Conservation (phyloP, 345 rosid genomes). For the Trapa incisa region DNA sequence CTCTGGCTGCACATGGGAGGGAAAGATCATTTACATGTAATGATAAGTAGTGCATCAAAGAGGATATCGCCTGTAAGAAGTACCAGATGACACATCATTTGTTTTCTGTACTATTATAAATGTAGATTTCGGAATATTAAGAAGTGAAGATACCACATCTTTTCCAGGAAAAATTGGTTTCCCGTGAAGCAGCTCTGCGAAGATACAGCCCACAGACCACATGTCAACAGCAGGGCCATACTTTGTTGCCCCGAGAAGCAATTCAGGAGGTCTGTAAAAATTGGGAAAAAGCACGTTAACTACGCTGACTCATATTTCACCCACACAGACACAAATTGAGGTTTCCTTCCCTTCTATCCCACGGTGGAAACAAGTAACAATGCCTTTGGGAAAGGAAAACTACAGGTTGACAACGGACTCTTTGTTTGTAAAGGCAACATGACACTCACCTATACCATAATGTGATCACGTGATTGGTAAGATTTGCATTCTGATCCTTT, state of each 20-base stretch:
- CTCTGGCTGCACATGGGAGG: slow-evolving; percentile 36
- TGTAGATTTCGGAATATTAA: background rate
- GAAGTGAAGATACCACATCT: slow-evolving; percentile 48
- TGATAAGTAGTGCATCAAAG: background rate
- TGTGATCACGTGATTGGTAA: slow-evolving; percentile 87
- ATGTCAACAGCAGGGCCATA: slow-evolving; percentile 95
- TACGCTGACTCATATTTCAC: background rate
- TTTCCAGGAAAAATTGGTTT: slow-evolving; percentile 90
- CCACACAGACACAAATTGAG: background rate
- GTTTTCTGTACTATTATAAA: background rate
- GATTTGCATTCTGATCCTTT: slow-evolving; percentile 56
- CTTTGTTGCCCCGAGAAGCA: slow-evolving; percentile 88
- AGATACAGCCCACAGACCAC: slow-evolving; percentile 96
- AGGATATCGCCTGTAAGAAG: background rate
- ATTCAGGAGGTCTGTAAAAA: slow-evolving; percentile 71
- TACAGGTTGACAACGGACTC: background rate
- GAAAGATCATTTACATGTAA: slow-evolving; percentile 1
- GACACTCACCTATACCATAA: slow-evolving; percentile 77
- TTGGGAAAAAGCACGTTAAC: background rate
- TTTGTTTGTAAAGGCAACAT: background rate
- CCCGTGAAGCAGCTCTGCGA: slow-evolving; percentile 87
- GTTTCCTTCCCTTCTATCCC: background rate
- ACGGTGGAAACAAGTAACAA: background rate
- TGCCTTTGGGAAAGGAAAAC: background rate
- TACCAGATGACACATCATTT: background rate